These are phyloP conservation scores for Exophiala phaeomuriformis DNA, from an alignment of 2,329 filamentous ascomycete species.

Conservation along the genomic window DNA sequence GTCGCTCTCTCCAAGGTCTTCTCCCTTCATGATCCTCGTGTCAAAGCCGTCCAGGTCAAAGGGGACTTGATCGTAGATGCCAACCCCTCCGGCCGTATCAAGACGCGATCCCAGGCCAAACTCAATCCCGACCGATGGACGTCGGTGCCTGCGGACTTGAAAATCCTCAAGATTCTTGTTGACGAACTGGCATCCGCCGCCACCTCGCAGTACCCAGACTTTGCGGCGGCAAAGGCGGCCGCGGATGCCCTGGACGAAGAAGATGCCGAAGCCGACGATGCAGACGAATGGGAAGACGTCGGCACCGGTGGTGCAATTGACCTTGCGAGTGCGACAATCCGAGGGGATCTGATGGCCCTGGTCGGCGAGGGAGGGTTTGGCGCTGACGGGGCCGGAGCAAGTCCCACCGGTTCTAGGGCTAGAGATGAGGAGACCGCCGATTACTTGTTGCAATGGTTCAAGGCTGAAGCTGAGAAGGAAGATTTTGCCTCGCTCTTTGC, in stretches of 20 bases:
- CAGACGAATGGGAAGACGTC: constrained; percentile 86
- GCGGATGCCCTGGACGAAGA: constrained; percentile 54
- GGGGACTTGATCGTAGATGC: constrained; percentile 79
- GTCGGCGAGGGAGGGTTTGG: constrained; percentile 43
- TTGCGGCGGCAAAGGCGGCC: constrained; percentile 51
- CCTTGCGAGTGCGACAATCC: constrained; percentile 61
- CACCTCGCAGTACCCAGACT: constrained; percentile 45
- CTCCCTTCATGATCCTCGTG: constrained; percentile 70
- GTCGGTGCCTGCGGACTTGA: constrained; percentile 76
- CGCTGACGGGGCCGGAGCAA: constrained; percentile 44
- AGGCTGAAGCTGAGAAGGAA: constrained; percentile 45
- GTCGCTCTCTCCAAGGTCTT: constrained; percentile 90
- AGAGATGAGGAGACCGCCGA: constrained; percentile 85
- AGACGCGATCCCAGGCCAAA: constrained; percentile 86
- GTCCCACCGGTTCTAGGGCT: constrained; percentile 49
- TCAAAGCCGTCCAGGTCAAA: constrained; percentile 75
- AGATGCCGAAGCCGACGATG: constrained; percentile 53
- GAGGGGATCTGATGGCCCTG: constrained; percentile 71
- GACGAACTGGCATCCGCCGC: constrained; percentile 82
- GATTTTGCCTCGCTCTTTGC: constrained; percentile 51
- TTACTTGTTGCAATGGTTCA: constrained; percentile 78
- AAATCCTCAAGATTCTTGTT: constrained; percentile 92
- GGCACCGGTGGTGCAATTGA: constrained; percentile 58
- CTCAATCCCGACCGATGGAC: constrained; percentile 87
- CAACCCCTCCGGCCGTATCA: constrained; percentile 63